Percentiles rank a stretch among this genome's conserved stretches.
phyloP scores from a whole-genome alignment of 768 basidiomycete genomes.

The Rhodotorula sphaerocarpa region DNA sequence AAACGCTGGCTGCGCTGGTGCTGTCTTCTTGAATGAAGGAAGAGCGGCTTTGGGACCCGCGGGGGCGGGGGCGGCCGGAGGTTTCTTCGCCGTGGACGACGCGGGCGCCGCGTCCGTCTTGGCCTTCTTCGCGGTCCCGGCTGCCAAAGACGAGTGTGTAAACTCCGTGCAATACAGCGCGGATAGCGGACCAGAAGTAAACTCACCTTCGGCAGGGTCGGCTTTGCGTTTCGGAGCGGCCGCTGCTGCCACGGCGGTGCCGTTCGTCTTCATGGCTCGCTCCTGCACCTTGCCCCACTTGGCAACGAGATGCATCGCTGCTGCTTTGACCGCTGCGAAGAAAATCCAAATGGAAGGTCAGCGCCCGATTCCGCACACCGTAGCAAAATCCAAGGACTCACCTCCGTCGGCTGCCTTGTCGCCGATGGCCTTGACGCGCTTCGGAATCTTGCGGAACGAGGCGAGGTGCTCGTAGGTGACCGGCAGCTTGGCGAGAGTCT shows the following conservation, averaged over 20 bases:
- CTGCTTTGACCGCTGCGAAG: slow-evolving; percentile 9
- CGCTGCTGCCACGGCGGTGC: neutral
- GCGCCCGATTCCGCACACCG: neutral
- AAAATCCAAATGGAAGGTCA: neutral
- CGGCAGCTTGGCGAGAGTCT: slow-evolving; percentile 22
- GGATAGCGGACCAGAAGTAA: too few relatives aligned
- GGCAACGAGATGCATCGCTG: slow-evolving; percentile 3
- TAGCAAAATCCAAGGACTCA: neutral
- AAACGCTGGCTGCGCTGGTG: neutral
- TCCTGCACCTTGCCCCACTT: slow-evolving; percentile 20
- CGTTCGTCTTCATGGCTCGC: neutral
- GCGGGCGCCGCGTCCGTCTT: slow-evolving; percentile 1
- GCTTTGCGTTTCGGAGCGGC: slow-evolving; percentile 9
- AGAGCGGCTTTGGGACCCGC: neutral
- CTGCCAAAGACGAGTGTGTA: neutral
- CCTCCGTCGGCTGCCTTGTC: slow-evolving; percentile 12
- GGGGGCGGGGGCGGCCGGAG: neutral
- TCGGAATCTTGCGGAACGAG: neutral
- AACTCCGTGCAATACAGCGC: too few relatives aligned
- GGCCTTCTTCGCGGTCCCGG: slow-evolving; percentile 11
- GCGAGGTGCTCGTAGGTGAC: slow-evolving; percentile 3
- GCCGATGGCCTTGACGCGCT: slow-evolving; percentile 1
- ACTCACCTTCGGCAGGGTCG: neutral
- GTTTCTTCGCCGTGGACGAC: neutral
- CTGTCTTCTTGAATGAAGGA: slow-evolving; percentile 15